These are phyloP conservation scores for Fusarium longipes DNA, from an alignment of 2,329 filamentous ascomycete species.

Conservation along the genomic window DNA sequence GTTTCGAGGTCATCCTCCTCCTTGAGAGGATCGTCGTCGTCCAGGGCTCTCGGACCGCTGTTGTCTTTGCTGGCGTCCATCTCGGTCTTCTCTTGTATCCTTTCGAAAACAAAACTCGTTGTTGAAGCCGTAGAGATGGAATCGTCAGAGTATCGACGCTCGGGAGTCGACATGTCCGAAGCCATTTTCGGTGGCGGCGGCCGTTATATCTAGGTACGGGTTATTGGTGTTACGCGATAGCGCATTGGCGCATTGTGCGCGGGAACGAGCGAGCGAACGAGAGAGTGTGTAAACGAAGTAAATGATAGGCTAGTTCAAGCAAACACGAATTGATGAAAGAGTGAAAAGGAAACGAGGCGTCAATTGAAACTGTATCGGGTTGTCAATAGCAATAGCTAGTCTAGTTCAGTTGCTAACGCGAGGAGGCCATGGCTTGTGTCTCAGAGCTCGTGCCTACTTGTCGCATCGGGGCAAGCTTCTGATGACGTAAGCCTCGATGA, in stretches of 20 bases:
- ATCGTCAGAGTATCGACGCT: slow-evolving; percentile 57
- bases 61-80: slow-evolving; percentile 46
- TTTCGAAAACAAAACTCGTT: slow-evolving; percentile 84
- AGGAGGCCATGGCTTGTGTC: slow-evolving; percentile 17
- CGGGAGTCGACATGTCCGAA: slow-evolving; percentile 32
- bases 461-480: slow-evolving; percentile 31
- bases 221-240: slow-evolving; percentile 12
- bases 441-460: slow-evolving; percentile 32
- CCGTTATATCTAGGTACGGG: slow-evolving; percentile 1
- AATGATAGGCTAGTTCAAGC: slow-evolving; percentile 22
- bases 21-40: slow-evolving; percentile 58
- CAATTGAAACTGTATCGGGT: slow-evolving; percentile 36
- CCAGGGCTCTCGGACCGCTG: slow-evolving; percentile 52
- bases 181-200: slow-evolving; percentile 28
- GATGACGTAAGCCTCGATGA: slow-evolving; percentile 42
- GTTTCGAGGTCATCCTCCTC: slow-evolving; percentile 60
- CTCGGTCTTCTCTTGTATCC: slow-evolving; percentile 69
- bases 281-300: slow-evolving; percentile 16
- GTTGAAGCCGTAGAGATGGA: slow-evolving; percentile 84
- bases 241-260: slow-evolving; percentile 37
- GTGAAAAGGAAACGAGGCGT: slow-evolving; percentile 21
- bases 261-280: slow-evolving; percentile 15
- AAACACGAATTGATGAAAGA: slow-evolving; percentile 16
- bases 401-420: slow-evolving; percentile 2
- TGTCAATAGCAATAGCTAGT: slow-evolving; percentile 39